phyloP scores from a whole-genome alignment of 2,329 filamentous ascomycete genomes.

The Fusarium multiceps region DNA sequence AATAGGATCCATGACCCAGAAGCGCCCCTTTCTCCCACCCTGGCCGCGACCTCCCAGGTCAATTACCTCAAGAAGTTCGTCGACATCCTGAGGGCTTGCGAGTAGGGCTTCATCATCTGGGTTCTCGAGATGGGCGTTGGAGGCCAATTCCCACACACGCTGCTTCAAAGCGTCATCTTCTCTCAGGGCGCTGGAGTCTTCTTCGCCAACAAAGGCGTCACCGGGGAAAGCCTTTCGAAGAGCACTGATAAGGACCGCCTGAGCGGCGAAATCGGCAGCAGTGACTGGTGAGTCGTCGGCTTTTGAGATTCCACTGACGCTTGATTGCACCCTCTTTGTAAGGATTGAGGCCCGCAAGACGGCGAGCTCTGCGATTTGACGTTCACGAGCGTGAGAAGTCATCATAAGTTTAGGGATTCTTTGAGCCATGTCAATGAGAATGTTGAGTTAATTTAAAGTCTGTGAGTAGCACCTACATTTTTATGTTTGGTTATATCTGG shows the following conservation, averaged over 20 bases:
- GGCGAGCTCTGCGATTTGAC: slow-evolving; percentile 54
- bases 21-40: slow-evolving; percentile 52
- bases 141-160: slow-evolving; percentile 67
- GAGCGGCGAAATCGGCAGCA: slow-evolving; percentile 71
- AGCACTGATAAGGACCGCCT: slow-evolving; percentile 69
- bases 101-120: slow-evolving; percentile 42
- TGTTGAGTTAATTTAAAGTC: background rate
- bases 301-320: slow-evolving; percentile 65
- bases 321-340: slow-evolving; percentile 60
- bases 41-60: slow-evolving; percentile 64
- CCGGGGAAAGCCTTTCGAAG: slow-evolving; percentile 64
- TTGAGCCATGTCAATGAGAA: background rate
- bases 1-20: slow-evolving; percentile 74
- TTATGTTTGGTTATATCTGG: background rate
- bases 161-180: slow-evolving; percentile 59
- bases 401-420: slow-evolving; percentile 27
- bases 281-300: slow-evolving; percentile 70
- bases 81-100: slow-evolving; percentile 56
- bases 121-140: slow-evolving; percentile 17
- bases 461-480: background rate
- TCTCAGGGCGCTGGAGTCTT: slow-evolving; percentile 65
- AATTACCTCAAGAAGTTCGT: slow-evolving; percentile 71
- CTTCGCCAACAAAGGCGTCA: slow-evolving; percentile 71
- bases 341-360: slow-evolving; percentile 67
- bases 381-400: slow-evolving; percentile 47